phyloP scores from a whole-genome alignment of 202 grass and related monocot genomes.

The Panicum virgatum region DNA sequence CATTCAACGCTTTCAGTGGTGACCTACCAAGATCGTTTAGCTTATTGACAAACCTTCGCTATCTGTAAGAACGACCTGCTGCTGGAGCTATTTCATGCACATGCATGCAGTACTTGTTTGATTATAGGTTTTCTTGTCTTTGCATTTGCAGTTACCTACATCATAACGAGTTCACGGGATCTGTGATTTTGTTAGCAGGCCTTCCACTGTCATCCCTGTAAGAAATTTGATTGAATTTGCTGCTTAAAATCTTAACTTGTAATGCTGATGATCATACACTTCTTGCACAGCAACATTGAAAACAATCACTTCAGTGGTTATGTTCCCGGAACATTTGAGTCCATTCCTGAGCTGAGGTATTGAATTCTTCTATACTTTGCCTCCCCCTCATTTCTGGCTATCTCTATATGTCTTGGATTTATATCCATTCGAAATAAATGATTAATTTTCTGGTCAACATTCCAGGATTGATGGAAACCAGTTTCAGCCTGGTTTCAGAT shows the following conservation, averaged over 20 bases:
- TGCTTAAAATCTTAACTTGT: constrained; percentile 32
- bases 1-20: constrained; percentile 78
- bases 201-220: constrained; percentile 82
- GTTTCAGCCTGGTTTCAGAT: constrained; percentile 62
- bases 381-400: neutral
- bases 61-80: constrained; percentile 57
- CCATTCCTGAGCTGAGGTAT: constrained; percentile 77
- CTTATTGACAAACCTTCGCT: constrained; percentile 64
- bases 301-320: constrained; percentile 92
- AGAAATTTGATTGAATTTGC: constrained; percentile 39
- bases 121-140: constrained; percentile 19
- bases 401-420: constrained; percentile 22
- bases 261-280: constrained; percentile 14
- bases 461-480: constrained; percentile 84
- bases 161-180: constrained; percentile 81
- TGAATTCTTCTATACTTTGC: constrained; percentile 27
- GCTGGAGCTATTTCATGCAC: constrained; percentile 38
- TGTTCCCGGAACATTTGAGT: constrained; percentile 75
- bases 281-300: constrained; percentile 66
- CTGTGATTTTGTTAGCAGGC: constrained; percentile 77
- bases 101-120: constrained; percentile 13
- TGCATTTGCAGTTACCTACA: constrained; percentile 78
- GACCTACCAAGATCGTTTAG: constrained; percentile 83
- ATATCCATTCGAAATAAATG: constrained; percentile 31
- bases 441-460: constrained; percentile 22